phyloP scores from a whole-genome alignment of 2,329 filamentous ascomycete species.

The Pyrenophora seminiperda region DNA sequence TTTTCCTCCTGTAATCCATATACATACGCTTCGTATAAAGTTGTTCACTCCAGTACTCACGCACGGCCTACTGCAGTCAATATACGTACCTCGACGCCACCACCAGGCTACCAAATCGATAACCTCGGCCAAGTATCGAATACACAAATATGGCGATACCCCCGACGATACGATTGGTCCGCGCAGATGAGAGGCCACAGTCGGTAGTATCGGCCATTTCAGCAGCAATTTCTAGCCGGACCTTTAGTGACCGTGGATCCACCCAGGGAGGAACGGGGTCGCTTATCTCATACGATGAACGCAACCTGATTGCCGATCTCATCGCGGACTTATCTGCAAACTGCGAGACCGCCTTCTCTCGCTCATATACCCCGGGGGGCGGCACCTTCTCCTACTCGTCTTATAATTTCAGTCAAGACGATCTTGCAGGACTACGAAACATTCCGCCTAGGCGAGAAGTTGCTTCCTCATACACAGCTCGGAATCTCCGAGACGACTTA shows the following conservation, averaged over 20 bases:
- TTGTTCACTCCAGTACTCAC: not conserved
- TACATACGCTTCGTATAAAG: not conserved
- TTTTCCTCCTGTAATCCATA: not conserved
- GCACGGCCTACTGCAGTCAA: slow-evolving; percentile 8
- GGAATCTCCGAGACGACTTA: slow-evolving; percentile 14
- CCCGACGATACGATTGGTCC: too few species aligned
- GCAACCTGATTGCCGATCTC: slow-evolving; percentile 21
- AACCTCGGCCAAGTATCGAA: slow-evolving; percentile 2
- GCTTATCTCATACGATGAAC: slow-evolving; percentile 6
- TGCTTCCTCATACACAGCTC: slow-evolving; percentile 10
- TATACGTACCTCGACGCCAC: slow-evolving; percentile 11
- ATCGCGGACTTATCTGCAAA: slow-evolving; percentile 25
- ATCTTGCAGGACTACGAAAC: slow-evolving; percentile 8
- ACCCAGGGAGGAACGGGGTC: not conserved
- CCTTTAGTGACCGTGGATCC: not conserved
- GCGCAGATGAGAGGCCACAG: too few species aligned
- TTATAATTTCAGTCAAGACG: slow-evolving; percentile 2
- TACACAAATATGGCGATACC: too few species aligned
- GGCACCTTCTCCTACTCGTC: slow-evolving; percentile 12
- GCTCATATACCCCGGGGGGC: slow-evolving; percentile 12
- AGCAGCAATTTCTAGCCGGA: not conserved
- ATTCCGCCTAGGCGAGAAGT: slow-evolving; percentile 3
- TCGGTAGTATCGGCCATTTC: not conserved
- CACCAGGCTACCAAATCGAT: slow-evolving; percentile 4
- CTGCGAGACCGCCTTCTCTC: slow-evolving; percentile 20